Percentiles rank a stretch among this genome's conserved stretches.
Evolutionary conservation across 495 filamentous ascomycete species (phyloP).

Genomic region (Tuber brumale): DNA sequence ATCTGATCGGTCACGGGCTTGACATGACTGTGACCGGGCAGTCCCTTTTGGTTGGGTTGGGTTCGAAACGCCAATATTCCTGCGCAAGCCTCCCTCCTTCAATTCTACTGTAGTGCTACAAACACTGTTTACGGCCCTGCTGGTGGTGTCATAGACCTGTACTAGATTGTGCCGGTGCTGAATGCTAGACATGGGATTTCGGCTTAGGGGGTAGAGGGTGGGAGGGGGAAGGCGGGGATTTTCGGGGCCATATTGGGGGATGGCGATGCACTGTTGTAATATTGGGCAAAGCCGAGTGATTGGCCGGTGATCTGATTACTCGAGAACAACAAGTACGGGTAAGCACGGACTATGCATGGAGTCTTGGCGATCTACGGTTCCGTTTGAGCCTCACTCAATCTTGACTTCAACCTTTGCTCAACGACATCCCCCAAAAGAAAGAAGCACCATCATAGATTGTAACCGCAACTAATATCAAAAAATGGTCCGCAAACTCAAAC

Average conservation of each 20-base stretch:
- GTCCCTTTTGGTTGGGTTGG: too few species aligned
- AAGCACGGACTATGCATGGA: background rate
- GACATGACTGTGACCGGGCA: slow-evolving; percentile 41
- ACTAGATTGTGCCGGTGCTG: too few species aligned
- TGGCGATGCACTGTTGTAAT: too few species aligned
- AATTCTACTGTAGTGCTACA: too few species aligned
- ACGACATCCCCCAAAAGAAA: slow-evolving; percentile 8
- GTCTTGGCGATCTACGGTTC: slow-evolving; percentile 2
- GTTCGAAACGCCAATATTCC: too few species aligned
- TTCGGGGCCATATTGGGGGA: too few species aligned
- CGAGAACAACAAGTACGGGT: background rate
- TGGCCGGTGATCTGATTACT: background rate
- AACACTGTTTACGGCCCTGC: too few species aligned
- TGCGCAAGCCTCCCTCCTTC: too few species aligned
- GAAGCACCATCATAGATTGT: slow-evolving; percentile 11
- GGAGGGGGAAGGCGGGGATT: too few species aligned
- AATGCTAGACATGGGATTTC: too few species aligned
- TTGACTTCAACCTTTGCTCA: slow-evolving; percentile 23
- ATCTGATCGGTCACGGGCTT: slow-evolving; percentile 50
- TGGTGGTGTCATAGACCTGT: too few species aligned
- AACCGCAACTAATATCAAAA: slow-evolving; percentile 33
- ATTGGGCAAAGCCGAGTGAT: background rate
- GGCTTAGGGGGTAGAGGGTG: too few species aligned
- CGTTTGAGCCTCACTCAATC: slow-evolving; percentile 32
- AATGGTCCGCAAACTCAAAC: slow-evolving; percentile 88